phyloP scores from a whole-genome alignment of 192 early-diverging fungal genomes.

The Backusella westeae region DNA sequence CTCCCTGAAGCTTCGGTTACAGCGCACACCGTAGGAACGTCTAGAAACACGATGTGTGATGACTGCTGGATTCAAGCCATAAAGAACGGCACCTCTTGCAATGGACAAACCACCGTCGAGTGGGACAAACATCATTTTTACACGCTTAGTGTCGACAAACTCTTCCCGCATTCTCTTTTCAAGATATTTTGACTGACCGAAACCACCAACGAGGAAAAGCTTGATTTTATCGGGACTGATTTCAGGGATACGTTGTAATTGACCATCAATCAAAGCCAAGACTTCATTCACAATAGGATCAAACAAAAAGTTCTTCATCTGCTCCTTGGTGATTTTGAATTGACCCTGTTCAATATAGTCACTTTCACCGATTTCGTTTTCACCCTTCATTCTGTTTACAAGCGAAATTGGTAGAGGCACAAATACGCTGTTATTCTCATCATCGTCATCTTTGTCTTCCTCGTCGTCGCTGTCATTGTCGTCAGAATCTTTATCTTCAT shows the following conservation, averaged over 20 bases:
- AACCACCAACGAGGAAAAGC: conserved; percentile 58
- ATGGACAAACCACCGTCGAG: conserved; percentile 50
- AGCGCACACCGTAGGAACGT: conserved; percentile 50
- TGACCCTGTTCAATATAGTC: conserved; percentile 49
- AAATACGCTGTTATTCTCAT: conserved; percentile 43
- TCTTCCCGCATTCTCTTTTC: conserved; percentile 46
- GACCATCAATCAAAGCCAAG: conserved; percentile 45
- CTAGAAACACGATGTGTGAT: conserved; percentile 50
- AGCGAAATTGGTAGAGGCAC: conserved; percentile 41
- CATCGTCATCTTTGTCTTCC: conserved; percentile 29
- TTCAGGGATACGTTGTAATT: conserved; percentile 42
- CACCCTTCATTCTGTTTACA: conserved; percentile 44
- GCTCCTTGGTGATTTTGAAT: conserved; percentile 44
- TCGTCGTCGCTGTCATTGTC: neutral
- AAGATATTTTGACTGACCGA: conserved; percentile 52
- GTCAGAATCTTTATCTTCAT: neutral
- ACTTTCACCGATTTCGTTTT: conserved; percentile 41
- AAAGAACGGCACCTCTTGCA: conserved; percentile 51
- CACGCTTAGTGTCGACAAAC: conserved; percentile 34
- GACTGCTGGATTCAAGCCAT: conserved; percentile 47
- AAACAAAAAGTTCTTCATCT: conserved; percentile 50
- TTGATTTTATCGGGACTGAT: conserved; percentile 31
- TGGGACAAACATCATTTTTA: conserved; percentile 50
- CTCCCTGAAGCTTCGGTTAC: conserved; percentile 48
- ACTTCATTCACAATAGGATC: conserved; percentile 54